Evolutionary conservation across 2,329 filamentous ascomycete species (phyloP).

Genomic region (Cephalotrichum gorgonifer): DNA sequence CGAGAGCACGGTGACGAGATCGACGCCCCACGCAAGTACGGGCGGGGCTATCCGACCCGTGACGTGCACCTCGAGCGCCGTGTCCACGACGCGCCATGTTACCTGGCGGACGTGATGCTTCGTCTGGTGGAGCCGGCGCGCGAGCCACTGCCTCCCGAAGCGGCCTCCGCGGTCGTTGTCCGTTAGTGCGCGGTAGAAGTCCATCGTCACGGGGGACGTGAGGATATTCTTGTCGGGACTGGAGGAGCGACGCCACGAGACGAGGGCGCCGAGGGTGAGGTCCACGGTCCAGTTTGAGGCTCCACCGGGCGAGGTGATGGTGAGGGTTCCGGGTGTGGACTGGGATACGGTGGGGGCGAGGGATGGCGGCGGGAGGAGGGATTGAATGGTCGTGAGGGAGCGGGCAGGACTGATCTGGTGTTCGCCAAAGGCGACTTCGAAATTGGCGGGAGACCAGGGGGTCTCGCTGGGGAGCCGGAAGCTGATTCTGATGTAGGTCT

Average conservation of each 20-base stretch:
- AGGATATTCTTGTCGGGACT: conserved; percentile 24
- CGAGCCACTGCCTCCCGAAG: conserved; percentile 48
- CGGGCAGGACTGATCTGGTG: conserved; percentile 25
- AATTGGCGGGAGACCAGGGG: conserved; percentile 40
- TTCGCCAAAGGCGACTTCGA: conserved; percentile 41
- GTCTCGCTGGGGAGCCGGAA: conserved; percentile 32
- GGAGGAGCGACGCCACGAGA: conserved; percentile 24
- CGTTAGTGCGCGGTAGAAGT: conserved; percentile 55
- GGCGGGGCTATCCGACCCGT: conserved; percentile 49
- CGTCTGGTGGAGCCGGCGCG: conserved; percentile 33
- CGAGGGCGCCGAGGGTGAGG: conserved; percentile 27
- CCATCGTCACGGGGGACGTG: conserved; percentile 32
- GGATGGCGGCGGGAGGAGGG: conserved; percentile 6
- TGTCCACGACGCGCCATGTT: conserved; percentile 14
- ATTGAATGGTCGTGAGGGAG: conserved; percentile 13
- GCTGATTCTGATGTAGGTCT: conserved; percentile 36
- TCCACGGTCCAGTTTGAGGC: conserved; percentile 32
- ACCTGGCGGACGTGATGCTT: conserved; percentile 27
- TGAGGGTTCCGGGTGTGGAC: conserved; percentile 14
- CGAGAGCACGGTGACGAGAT: conserved; percentile 41
- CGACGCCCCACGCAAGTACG: conserved; percentile 49
- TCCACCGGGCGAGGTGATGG: conserved; percentile 22
- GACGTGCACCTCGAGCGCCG: conserved; percentile 28
- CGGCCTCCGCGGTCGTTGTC: conserved; percentile 51
- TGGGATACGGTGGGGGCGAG: conserved; percentile 21